These are phyloP conservation scores for Naumovozyma baii DNA, from an alignment of 805 yeast genomes.

Conservation along the genomic window DNA sequence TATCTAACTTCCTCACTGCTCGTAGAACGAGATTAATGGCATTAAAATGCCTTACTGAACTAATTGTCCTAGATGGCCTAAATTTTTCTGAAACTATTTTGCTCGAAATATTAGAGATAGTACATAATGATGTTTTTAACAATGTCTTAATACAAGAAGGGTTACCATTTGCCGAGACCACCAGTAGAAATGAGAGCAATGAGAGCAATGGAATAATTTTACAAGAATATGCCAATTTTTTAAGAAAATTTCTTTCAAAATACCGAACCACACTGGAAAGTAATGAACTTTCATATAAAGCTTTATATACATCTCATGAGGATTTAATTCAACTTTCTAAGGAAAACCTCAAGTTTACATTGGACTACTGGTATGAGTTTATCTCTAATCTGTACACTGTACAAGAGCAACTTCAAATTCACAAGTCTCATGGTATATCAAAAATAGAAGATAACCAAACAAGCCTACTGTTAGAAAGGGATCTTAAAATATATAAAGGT, in stretches of 20 bases:
- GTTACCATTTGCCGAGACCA: no score
- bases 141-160: no score
- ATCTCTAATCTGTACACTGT: slow-evolving; percentile 47
- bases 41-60: slow-evolving; percentile 85
- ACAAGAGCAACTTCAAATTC: not conserved
- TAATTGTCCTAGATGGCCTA: no score
- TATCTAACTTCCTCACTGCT: slow-evolving; percentile 63
- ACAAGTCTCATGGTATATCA: not conserved
- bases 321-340: slow-evolving; percentile 77
- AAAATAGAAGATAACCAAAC: not conserved
- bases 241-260: slow-evolving; percentile 68
- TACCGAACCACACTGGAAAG: slow-evolving; percentile 57
- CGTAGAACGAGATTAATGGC: slow-evolving; percentile 70
- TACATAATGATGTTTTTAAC: no score
- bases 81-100: no score
- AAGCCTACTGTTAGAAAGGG: no score
- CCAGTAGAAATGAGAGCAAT: no score
- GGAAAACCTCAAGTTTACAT: slow-evolving; percentile 85
- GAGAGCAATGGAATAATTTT: slow-evolving; percentile 90
- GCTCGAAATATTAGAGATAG: no score
- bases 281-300: slow-evolving; percentile 40
- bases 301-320: slow-evolving; percentile 60
- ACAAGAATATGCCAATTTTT: slow-evolving; percentile 88
- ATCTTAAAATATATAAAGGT: slow-evolving; percentile 54
- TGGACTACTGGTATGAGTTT: slow-evolving; percentile 86